Conservation (phyloP, 2,329 filamentous ascomycete species). For the Aspergillaceae sp. region DNA sequence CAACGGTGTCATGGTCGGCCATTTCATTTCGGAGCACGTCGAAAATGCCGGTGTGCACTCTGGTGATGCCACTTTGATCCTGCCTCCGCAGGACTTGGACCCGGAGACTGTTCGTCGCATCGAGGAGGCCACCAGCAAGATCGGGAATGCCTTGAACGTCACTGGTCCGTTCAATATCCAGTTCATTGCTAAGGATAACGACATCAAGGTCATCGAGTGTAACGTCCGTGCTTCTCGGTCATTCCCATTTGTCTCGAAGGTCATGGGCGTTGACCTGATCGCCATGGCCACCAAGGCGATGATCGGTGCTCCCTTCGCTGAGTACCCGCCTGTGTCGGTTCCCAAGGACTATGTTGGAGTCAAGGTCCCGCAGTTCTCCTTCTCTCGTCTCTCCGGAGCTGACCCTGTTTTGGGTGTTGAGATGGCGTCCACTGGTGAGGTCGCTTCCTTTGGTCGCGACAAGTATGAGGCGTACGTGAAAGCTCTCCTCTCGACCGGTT, state of each 20-base stretch:
- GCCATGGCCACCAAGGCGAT: conserved; percentile 99
- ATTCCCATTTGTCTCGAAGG: conserved; percentile 97
- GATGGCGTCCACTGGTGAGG: conserved; percentile 98
- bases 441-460: conserved; percentile 89
- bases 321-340: conserved; percentile 71
- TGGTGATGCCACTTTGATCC: conserved; percentile 89
- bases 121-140: conserved; percentile 90
- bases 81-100: conserved; percentile 89
- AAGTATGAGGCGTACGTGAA: conserved; percentile 98
- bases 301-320: conserved; percentile 69
- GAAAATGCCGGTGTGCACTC: conserved; percentile 98
- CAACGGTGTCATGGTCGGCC: conserved; percentile 80
- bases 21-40: conserved; percentile 97
- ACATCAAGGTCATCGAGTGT: conserved; percentile 99
- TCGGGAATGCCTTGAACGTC: conserved; percentile 85
- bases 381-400: conserved; percentile 90
- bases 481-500: conserved; percentile 88
- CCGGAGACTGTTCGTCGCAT: conserved; percentile 82
- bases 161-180: conserved; percentile 98
- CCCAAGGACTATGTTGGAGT: conserved; percentile 81
- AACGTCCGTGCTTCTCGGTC: conserved; percentile 94
- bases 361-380: conserved; percentile 98
- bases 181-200: conserved; percentile 98
- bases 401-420: conserved; percentile 96
- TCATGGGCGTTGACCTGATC: conserved; percentile 94